Conservation (phyloP, 257 asterid genomes). For the Salvia rosmarinus region DNA sequence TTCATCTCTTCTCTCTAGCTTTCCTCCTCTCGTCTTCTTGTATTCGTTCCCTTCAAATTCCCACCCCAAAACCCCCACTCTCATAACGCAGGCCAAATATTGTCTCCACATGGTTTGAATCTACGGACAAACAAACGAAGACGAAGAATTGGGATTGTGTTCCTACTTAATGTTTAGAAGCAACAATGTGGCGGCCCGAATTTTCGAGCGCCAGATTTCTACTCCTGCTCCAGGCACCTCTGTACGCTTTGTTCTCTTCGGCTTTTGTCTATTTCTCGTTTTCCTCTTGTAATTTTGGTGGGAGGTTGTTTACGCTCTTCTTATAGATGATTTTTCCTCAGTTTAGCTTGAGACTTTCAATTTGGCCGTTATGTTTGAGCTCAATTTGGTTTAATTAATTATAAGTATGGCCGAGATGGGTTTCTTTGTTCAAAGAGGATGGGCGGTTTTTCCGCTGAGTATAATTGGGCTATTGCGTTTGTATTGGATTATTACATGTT, state of each 20-base stretch:
- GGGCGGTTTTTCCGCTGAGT: not conserved
- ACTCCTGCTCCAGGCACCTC: constrained; percentile 93
- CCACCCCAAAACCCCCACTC: constrained; percentile 6
- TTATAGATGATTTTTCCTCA: not conserved
- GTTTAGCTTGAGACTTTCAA: constrained; percentile 24
- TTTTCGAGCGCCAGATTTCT: constrained; percentile 94
- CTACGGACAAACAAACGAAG: not conserved
- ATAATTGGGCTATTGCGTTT: not conserved
- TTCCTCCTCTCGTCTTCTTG: not conserved
- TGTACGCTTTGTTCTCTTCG: constrained; percentile 44
- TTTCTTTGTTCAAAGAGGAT: constrained; percentile 7
- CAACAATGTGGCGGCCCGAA: constrained; percentile 93
- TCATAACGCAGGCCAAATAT: not conserved
- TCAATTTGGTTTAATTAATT: not conserved
- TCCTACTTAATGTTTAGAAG: constrained; percentile 75
- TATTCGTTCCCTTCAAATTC: constrained; percentile 35
- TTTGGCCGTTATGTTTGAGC: not conserved
- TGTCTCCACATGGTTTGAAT: constrained; percentile 33
- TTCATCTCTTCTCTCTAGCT: not conserved
- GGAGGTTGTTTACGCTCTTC: not conserved
- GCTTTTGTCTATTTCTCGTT: constrained; percentile 1
- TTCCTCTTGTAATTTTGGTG: not conserved
- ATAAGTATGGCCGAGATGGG: constrained; percentile 4
- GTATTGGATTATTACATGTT: constrained; percentile 9
- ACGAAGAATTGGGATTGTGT: constrained; percentile 20